Base-by-base conservation (phyloP, 208 protist genomes). In the Strigomonas galati region DNA sequence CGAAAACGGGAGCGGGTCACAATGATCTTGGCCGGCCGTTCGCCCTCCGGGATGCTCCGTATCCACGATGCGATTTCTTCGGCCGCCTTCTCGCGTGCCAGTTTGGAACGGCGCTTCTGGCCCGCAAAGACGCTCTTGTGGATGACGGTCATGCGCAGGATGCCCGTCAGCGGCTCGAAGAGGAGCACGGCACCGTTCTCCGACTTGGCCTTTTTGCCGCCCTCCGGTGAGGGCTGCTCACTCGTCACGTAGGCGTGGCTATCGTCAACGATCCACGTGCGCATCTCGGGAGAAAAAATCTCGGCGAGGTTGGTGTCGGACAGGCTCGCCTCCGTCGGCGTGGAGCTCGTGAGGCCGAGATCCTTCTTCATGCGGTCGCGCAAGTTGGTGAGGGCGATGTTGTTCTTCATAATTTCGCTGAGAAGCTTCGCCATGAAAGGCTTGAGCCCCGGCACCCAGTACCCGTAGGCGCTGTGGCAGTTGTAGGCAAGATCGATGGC, bases 241-340 rank as follows among this genome's bases (percentile, higher is more conserved):
- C 98, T 99, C 3, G 99, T 99, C 61, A 99, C 94, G 88, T 99
- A 99, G 1, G 99, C 98, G 70, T 98, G 97, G 65, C 98, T 99
- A 78, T 99, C 99, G 80, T 99, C 99, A 4, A 99, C 97, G 76
- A 99, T 99, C 99, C 99, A 99, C 51, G 99, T 99, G 44, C 98
- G 98, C 89, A 99, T 99, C 49, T 77, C 84, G 71, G 99, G 98
- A 37, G 87, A 97, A 78, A 99, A 99, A 53, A 99, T 89, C 78
- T 99, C 99, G 56, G 94, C 96, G 76, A 99, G 98, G 81, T 99
- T 99, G 61, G 98, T 97, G 35, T 97, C 97, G 1, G 88, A 97
- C 40, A 99, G 80, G 64, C 98, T 99, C 35, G 99, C 96, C 87
- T 99, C 98, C 0, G 99, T 99, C n/a, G 99, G 99, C 77, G 99